Base-by-base conservation (phyloP, 495 filamentous ascomycete genomes). In the Stereocaulon alpinum region DNA sequence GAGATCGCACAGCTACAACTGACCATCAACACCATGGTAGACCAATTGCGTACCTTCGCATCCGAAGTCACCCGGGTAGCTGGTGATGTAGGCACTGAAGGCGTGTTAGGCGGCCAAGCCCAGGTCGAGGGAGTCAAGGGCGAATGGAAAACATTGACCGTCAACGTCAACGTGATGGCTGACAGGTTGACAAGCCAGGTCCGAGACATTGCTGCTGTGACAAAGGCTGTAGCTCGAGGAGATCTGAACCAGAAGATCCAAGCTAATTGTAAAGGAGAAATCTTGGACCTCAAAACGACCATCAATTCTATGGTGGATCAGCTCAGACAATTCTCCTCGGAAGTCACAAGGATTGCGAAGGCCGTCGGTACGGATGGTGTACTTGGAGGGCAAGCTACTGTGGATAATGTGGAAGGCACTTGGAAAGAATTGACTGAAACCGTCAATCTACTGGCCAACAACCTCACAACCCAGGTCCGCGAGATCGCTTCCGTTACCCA, bases 291-390 rank as follows among this genome's bases (percentile, higher is more conserved):
- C 45, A 98, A 98, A 72, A 86, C 87, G 54, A 98, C 94, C 44
- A 97, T 98, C 75, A 98, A 98, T 71, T 90, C 87, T 71, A 98
- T 98, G 93, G 93, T 98, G 62, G 93, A 96, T 69, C 93, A 96
- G 70, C 79, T 98, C 20, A 88, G 91, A 63, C 91, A 96, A 68
- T 98, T 98, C 67, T 93, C 93, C 2, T 88, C 92, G 49, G 91
- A 98, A 77, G 93, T 98, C 51, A 97, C 93, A 18, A 96, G 95
- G 76, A 95, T 98, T 65, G 93, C 93, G 42, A 85, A 91, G 66
- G 93, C 96, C 68, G 93, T 98, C 76, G 93, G 93, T 62, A 96
- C 93, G 1, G 93, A 98, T 68, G 93, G 93, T 66, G 86, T 91
- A 49, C 81, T 98, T 4, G 93, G 93, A 67, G 93, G 92, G 34